Evolutionary conservation across 2,329 filamentous ascomycete genomes (phyloP).

Genomic region (Raffaelea arxii): DNA sequence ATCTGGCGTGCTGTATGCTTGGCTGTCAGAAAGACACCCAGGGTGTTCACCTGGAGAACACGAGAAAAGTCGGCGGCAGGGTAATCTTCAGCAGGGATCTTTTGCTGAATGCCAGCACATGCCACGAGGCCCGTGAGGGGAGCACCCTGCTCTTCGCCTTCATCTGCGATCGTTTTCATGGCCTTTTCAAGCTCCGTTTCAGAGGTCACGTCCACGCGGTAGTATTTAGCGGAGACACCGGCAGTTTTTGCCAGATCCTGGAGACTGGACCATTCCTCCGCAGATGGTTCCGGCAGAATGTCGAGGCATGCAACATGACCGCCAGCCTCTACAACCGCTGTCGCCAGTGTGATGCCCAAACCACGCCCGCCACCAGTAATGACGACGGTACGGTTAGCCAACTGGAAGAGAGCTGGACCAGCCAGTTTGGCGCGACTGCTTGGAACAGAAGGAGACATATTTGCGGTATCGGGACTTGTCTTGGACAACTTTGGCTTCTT

Average conservation of each 20-base stretch:
- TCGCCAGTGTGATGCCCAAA: constrained; percentile 61
- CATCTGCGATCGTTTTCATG: constrained; percentile 49
- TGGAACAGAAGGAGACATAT: background rate
- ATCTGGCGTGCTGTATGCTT: constrained; percentile 60
- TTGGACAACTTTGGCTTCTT: too few relatives aligned
- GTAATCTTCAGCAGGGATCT: constrained; percentile 59
- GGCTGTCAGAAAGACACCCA: constrained; percentile 60
- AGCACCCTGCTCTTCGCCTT: constrained; percentile 29
- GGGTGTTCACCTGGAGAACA: constrained; percentile 62
- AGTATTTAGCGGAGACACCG: constrained; percentile 57
- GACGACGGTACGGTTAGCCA: constrained; percentile 30
- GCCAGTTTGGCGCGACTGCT: background rate
- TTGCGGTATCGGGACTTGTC: background rate
- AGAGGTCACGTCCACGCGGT: constrained; percentile 58
- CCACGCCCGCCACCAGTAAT: constrained; percentile 64
- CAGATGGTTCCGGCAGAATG: constrained; percentile 35
- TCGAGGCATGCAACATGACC: constrained; percentile 39
- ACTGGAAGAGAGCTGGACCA: background rate
- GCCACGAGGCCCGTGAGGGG: background rate
- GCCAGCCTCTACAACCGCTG: constrained; percentile 66
- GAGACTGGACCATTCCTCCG: constrained; percentile 49
- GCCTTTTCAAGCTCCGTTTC: constrained; percentile 46
- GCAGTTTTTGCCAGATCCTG: constrained; percentile 45
- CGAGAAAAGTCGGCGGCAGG: constrained; percentile 44
- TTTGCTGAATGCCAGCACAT: constrained; percentile 29